Conservation (phyloP, 73 alveolate species). For the Uronychia setigera region DNA sequence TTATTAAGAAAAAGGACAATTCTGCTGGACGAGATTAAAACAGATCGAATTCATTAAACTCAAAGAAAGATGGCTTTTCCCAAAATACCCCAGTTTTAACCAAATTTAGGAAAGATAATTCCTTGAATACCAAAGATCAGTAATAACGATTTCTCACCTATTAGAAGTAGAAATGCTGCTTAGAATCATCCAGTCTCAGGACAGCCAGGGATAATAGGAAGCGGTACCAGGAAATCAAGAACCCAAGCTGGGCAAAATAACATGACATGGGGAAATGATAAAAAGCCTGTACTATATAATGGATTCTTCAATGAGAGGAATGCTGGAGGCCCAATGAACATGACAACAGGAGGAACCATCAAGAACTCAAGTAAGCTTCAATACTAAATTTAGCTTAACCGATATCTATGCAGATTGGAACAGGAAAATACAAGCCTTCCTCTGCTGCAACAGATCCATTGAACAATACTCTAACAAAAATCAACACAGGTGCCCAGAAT, state of each 20-base stretch:
- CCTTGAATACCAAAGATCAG: neutral
- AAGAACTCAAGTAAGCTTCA: neutral
- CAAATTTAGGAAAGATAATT: neutral
- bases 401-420: neutral
- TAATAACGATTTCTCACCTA: too few relatives aligned
- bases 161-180: neutral
- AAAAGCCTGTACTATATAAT: conserved; percentile 2
- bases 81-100: neutral
- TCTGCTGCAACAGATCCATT: neutral
- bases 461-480: neutral
- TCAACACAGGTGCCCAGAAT: neutral
- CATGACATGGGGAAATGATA: neutral
- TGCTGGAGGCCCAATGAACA: neutral
- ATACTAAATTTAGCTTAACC: neutral
- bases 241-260: neutral
- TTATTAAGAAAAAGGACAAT: too few relatives aligned
- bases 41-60: neutral
- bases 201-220: neutral
- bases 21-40: too few relatives aligned
- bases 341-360: neutral
- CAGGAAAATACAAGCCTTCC: neutral
- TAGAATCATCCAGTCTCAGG: neutral
- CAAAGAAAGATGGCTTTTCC: neutral
- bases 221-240: neutral
- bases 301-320: conserved; percentile 7